Evolutionary conservation across 352 stramenopile species (phyloP).

Genomic region (Pythium phragmitis): DNA sequence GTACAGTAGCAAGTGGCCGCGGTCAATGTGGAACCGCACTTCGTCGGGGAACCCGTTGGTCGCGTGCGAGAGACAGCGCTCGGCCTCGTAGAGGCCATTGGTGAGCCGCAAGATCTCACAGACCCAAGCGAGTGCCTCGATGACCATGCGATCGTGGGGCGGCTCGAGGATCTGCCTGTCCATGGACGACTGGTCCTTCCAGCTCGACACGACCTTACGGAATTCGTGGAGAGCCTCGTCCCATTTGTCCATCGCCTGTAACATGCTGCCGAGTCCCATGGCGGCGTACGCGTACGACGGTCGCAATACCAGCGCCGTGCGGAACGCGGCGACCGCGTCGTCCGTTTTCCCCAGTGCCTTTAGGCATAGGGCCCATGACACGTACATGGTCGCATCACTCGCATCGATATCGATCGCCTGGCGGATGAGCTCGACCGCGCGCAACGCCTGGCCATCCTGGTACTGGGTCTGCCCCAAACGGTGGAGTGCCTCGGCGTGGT

Average conservation of each 20-base stretch:
- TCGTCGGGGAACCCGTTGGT: constrained; percentile 54
- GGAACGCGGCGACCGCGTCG: constrained; percentile 53
- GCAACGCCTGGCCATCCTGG: constrained; percentile 34
- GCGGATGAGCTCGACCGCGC: constrained; percentile 39
- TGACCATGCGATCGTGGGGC: constrained; percentile 30
- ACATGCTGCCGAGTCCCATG: constrained; percentile 52
- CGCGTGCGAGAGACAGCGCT: constrained; percentile 53
- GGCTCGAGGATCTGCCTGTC: constrained; percentile 10
- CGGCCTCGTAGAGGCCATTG: constrained; percentile 43
- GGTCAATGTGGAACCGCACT: constrained; percentile 54
- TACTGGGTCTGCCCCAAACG: constrained; percentile 47
- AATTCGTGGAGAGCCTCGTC: constrained; percentile 58
- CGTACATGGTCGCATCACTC: constrained; percentile 50
- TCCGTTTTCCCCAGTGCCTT: constrained; percentile 35
- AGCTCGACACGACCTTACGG: constrained; percentile 37
- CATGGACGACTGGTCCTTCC: constrained; percentile 16
- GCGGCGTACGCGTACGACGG: constrained; percentile 42
- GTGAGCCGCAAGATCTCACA: constrained; percentile 57
- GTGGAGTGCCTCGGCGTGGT: constrained; percentile 47
- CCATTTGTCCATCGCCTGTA: constrained; percentile 48
- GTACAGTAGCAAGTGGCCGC: constrained; percentile 50
- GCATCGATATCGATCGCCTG: constrained; percentile 44
- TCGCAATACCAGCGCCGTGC: constrained; percentile 46
- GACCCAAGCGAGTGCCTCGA: constrained; percentile 38
- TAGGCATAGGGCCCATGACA: constrained; percentile 54